Conservation (phyloP, 2,329 filamentous ascomycete species). For the Fusarium sp. region DNA sequence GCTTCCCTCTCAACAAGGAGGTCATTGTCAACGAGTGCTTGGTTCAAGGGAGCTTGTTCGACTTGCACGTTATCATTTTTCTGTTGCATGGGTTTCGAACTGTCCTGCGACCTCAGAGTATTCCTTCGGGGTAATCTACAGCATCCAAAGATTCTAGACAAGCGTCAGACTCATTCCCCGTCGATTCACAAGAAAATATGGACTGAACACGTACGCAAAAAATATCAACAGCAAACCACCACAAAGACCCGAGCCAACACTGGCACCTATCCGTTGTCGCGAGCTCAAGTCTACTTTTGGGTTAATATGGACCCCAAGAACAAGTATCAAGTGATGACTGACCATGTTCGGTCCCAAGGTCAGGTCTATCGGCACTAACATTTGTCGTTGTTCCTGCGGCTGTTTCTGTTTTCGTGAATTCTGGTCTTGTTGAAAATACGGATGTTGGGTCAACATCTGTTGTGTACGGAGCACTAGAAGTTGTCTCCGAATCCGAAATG, state of each 20-base stretch:
- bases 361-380: neutral
- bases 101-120: neutral
- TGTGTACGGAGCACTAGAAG: neutral
- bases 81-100: neutral
- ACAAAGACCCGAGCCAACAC: slow-evolving; percentile 14
- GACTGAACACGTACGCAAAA: slow-evolving; percentile 18
- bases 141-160: slow-evolving; percentile 23
- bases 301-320: neutral
- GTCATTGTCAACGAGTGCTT: neutral
- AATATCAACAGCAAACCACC: slow-evolving; percentile 29
- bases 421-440: too few species aligned
- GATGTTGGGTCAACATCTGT: neutral
- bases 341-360: slow-evolving; percentile 23
- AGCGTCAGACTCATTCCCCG: neutral
- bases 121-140: slow-evolving; percentile 5
- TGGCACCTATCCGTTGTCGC: slow-evolving; percentile 25
- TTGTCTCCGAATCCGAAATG: neutral
- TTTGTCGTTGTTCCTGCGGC: neutral
- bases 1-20: neutral
- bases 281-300: slow-evolving; percentile 6
- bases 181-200: neutral
- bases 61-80: too few species aligned
- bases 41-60: neutral
- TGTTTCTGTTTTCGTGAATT: too few species aligned
- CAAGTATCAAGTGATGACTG: neutral